These are phyloP conservation scores for Diaporthe amygdali DNA, from an alignment of 2,329 filamentous ascomycete genomes.

Conservation along the genomic window DNA sequence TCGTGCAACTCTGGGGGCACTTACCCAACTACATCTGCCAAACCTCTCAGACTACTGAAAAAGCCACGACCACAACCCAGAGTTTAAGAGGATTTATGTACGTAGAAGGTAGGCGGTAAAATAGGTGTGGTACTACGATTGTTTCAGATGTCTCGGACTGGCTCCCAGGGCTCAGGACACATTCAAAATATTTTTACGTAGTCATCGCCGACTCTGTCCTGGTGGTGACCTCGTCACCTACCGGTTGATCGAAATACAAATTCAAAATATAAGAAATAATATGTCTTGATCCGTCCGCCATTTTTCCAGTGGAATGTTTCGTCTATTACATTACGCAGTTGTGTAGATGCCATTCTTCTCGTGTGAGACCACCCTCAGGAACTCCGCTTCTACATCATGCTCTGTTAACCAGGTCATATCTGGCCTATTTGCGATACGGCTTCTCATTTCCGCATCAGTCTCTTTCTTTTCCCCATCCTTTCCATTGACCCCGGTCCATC, in stretches of 20 bases:
- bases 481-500: not conserved
- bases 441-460: conserved; percentile 42
- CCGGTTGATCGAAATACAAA: no score
- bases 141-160: no score
- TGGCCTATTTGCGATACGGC: conserved; percentile 39
- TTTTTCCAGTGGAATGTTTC: not conserved
- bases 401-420: conserved; percentile 50
- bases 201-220: no score
- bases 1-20: not conserved
- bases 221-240: no score
- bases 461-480: conserved; percentile 25
- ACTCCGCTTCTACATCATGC: conserved; percentile 48
- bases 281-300: not conserved
- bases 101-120: no score
- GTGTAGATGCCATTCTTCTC: conserved; percentile 24
- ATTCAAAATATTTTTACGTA: no score
- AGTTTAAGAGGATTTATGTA: no score
- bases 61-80: not conserved
- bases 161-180: no score
- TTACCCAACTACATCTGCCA: not conserved
- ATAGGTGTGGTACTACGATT: no score
- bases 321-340: not conserved
- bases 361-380: conserved; percentile 20
- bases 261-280: no score
- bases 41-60: not conserved